These are phyloP conservation scores for Pichia insulana DNA, from an alignment of 805 yeast genomes.

Conservation along the genomic window DNA sequence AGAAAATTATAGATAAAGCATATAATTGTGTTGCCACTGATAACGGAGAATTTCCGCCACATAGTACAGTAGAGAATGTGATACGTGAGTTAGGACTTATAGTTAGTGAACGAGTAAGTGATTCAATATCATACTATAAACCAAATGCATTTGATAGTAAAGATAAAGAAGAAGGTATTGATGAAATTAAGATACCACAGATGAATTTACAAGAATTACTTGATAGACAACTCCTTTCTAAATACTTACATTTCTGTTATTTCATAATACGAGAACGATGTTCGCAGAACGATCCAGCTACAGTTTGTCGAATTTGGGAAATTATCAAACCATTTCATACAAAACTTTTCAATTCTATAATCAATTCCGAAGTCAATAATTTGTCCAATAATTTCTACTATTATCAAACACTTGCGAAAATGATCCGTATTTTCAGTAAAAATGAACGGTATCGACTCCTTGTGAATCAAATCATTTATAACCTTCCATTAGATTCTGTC, in stretches of 20 bases:
- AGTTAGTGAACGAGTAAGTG: slow-evolving; percentile 7
- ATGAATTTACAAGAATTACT: slow-evolving; percentile 6
- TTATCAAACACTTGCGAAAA: slow-evolving; percentile 20
- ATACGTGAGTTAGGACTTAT: slow-evolving; percentile 15
- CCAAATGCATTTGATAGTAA: neutral
- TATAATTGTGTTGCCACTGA: slow-evolving; percentile 1
- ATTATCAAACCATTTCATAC: slow-evolving; percentile 25
- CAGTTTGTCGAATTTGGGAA: slow-evolving; percentile 23
- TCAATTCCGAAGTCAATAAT: slow-evolving; percentile 21
- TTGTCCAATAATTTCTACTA: slow-evolving; percentile 23
- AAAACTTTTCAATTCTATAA: slow-evolving; percentile 18
- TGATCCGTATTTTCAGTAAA: slow-evolving; percentile 24
- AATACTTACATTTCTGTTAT: slow-evolving; percentile 24
- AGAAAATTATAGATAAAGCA: slow-evolving; percentile 12
- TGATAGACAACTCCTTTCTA: slow-evolving; percentile 16
- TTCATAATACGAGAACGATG: slow-evolving; percentile 20
- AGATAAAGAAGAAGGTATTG: neutral
- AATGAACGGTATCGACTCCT: slow-evolving; percentile 21
- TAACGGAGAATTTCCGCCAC: neutral
- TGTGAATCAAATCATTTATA: slow-evolving; percentile 20
- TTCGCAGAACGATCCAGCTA: slow-evolving; percentile 19
- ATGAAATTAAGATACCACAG: slow-evolving; percentile 4
- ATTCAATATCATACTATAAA: slow-evolving; percentile 9
- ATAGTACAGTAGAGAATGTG: slow-evolving; percentile 7
- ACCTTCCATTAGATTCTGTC: slow-evolving; percentile 28